Conservation (phyloP, 2,329 filamentous ascomycete species). For the Fonsecaea pedrosoi region DNA sequence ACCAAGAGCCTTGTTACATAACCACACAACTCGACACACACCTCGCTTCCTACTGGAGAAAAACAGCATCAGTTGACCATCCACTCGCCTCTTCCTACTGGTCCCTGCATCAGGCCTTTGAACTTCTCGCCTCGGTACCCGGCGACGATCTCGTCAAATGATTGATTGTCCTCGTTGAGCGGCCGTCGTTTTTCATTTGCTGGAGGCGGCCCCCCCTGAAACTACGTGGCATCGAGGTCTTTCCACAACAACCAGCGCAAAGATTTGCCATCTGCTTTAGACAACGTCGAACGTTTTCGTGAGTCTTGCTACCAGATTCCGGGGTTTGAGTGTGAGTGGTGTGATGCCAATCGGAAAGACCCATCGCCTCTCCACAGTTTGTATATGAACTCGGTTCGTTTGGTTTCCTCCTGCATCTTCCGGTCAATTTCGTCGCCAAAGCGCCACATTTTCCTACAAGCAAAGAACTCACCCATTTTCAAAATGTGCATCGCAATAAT, state of each 20-base stretch:
- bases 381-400: not conserved
- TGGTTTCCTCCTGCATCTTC: not conserved
- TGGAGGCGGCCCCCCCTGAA: not conserved
- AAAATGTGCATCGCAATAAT: slow-evolving; percentile 79
- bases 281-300: slow-evolving; percentile 2
- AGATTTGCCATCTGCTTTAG: not conserved
- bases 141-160: not conserved
- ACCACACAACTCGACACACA: not conserved
- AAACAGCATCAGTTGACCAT: not conserved
- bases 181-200: not conserved
- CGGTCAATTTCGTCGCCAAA: not conserved
- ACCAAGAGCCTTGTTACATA: not conserved
- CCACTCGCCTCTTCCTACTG: slow-evolving; percentile 2
- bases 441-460: not conserved
- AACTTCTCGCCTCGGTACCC: slow-evolving; percentile 6
- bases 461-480: not conserved
- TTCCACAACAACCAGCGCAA: not conserved
- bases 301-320: not conserved
- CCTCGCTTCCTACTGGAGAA: not conserved
- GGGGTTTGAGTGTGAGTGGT: not conserved
- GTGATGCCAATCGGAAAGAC: slow-evolving; percentile 1
- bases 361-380: not conserved
- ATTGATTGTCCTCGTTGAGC: not conserved
- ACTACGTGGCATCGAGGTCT: slow-evolving; percentile 4
- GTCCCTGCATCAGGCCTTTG: not conserved